Conservation (phyloP, 768 basidiomycete species). For the Psilocybe azurescens region DNA sequence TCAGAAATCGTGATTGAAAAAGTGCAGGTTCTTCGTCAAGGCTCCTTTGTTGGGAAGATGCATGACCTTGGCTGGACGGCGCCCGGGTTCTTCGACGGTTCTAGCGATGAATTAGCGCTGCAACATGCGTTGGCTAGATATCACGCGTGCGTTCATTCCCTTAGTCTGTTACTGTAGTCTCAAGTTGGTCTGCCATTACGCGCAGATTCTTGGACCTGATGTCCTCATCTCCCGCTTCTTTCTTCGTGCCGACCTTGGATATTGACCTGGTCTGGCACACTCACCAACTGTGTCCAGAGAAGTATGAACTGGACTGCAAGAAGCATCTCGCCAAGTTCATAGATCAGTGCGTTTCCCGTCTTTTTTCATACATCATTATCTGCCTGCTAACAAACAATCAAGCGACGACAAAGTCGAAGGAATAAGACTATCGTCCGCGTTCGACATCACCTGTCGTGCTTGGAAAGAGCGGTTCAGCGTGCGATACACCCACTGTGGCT, state of each 20-base stretch:
- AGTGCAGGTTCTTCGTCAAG: slow-evolving; percentile 55
- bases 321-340: slow-evolving; percentile 48
- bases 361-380: neutral
- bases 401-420: slow-evolving; percentile 38
- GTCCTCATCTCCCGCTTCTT: slow-evolving; percentile 42
- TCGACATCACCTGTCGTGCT: slow-evolving; percentile 31
- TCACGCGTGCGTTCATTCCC: slow-evolving; percentile 49
- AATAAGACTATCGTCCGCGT: slow-evolving; percentile 26
- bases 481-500: slow-evolving; percentile 65
- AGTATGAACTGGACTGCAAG: slow-evolving; percentile 52
- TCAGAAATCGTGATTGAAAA: neutral
- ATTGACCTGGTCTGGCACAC: slow-evolving; percentile 82
- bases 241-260: slow-evolving; percentile 70
- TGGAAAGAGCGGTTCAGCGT: slow-evolving; percentile 40
- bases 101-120: slow-evolving; percentile 44
- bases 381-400: neutral
- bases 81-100: slow-evolving; percentile 42
- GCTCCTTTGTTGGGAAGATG: slow-evolving; percentile 60
- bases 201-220: slow-evolving; percentile 61
- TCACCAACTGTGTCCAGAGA: slow-evolving; percentile 59
- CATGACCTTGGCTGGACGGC: slow-evolving; percentile 55
- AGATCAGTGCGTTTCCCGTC: slow-evolving; percentile 52
- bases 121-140: slow-evolving; percentile 60
- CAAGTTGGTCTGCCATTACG: no score
- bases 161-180: neutral